Base-by-base conservation (phyloP, 2,329 filamentous ascomycete genomes). In the Xylaria sp. region DNA sequence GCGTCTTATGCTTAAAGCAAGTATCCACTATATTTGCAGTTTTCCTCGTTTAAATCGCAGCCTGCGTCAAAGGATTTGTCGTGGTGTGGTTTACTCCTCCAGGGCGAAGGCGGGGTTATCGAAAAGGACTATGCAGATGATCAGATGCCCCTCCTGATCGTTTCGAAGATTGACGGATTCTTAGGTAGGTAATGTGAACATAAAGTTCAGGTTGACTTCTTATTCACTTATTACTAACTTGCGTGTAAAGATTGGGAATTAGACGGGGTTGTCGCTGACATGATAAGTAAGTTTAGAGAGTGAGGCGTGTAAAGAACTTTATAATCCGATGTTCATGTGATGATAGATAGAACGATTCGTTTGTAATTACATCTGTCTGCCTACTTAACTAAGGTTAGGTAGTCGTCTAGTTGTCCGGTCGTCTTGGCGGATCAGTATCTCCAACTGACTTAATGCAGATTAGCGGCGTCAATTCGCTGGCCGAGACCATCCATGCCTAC, bases 21-120 rank as follows among this genome's bases (percentile, higher is more conserved):
- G 37, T 42, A 42, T 18, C 4, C 4, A 6, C 1, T 32, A 29
- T 58, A 25, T 44, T 16, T 2, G 12, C 23, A 21, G 16, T 9
- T 47, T 16, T 44, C n/a, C 4, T 21, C 21, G 13, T 23, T 47
- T n/a, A 6, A 18, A 40, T 1, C 44, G 16, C 8, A 47, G 44
- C 1, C 44, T 21, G 8, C 10, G 1, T 16, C 21, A n/a, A 37
- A 13, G 29, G 51, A 23, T 23, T 55, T 1, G 40, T 37, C 8
- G 51, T 10, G 18, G 10, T 54, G 51, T 21, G 27, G 10, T 54
- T 32, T 42, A 35, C 25, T 18, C 51, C 59, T 62, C 23, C 27
- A 21, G 44, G 35, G 63, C 21, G 63, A 21, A 53, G 35, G 63
- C 21, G 63, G 63, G 57, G 63, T 60, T 55, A 16, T 35, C n/a